These are phyloP conservation scores for Penicillium polonicum DNA, from an alignment of 2,329 filamentous ascomycete species.

Conservation along the genomic window DNA sequence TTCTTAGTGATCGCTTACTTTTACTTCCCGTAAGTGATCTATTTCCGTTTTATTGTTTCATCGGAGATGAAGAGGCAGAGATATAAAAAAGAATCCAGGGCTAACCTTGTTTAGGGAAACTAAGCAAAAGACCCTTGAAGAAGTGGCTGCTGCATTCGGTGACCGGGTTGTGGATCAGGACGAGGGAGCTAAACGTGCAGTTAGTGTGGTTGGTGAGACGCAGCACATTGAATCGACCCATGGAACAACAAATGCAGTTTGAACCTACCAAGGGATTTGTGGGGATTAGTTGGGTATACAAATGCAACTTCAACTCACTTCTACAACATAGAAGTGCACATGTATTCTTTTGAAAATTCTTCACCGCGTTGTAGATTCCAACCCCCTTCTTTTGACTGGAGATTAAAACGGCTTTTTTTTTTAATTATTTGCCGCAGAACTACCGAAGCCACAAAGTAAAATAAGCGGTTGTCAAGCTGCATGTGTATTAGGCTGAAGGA, in stretches of 20 bases:
- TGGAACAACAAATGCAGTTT: background rate
- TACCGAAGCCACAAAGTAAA: background rate
- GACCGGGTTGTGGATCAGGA: conserved; percentile 44
- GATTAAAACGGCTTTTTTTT: background rate
- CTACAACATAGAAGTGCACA: background rate
- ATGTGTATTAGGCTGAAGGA: background rate
- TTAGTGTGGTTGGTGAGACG: conserved; percentile 25
- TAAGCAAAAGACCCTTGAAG: conserved; percentile 50
- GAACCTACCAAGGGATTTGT: background rate
- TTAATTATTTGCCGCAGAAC: background rate
- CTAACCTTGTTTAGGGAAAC: conserved; percentile 42
- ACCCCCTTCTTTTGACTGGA: background rate
- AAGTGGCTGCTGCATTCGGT: conserved; percentile 51
- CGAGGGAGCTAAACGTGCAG: conserved; percentile 26
- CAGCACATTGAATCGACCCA: conserved; percentile 19
- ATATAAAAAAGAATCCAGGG: background rate
- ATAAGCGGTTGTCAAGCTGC: background rate
- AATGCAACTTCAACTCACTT: background rate
- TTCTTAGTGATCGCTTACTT: conserved; percentile 55
- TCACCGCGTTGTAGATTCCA: too few species aligned
- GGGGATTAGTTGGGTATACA: background rate
- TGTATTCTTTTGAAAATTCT: background rate
- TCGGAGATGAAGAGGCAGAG: background rate
- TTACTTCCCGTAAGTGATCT: conserved; percentile 51
- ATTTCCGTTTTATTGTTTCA: background rate